Evolutionary conservation across 1,284 basidiomycete species (phyloP).

Genomic region (Vanrija sp.): DNA sequence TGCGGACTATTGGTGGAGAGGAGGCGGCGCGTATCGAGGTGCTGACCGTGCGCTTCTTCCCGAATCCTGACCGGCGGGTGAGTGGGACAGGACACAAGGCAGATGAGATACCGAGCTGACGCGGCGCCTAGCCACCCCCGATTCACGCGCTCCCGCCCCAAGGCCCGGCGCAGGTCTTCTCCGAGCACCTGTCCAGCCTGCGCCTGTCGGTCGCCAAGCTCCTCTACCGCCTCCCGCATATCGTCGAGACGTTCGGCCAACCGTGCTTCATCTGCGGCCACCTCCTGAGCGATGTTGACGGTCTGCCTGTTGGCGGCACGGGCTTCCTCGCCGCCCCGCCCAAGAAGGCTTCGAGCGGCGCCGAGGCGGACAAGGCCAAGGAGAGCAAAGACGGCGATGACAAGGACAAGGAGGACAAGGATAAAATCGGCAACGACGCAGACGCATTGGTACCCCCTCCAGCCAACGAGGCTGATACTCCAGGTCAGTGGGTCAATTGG

Average conservation of each 20-base stretch:
- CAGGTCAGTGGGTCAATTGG: constrained; percentile 14
- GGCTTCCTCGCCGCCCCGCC: constrained; percentile 4
- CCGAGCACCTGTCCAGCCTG: constrained; percentile 8
- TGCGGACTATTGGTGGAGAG: constrained; percentile 1
- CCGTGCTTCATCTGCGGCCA: constrained; percentile 10
- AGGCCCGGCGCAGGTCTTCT: constrained; percentile 5
- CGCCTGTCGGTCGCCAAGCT: constrained; percentile 7
- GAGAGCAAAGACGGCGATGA: not conserved
- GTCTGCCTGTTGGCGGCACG: constrained; percentile 7
- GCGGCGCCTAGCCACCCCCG: constrained; percentile 8
- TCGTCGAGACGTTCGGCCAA: not conserved
- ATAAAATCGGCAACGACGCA: too few species aligned
- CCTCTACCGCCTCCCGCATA: constrained; percentile 9
- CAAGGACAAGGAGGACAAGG: too few species aligned
- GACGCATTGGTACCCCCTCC: too few species aligned
- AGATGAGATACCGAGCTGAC: too few species aligned
- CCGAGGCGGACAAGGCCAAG: not conserved
- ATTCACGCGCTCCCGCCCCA: constrained; percentile 15
- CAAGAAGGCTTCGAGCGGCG: not conserved
- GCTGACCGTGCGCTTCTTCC: constrained; percentile 8
- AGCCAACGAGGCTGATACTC: not conserved
- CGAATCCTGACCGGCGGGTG: constrained; percentile 3
- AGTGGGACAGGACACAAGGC: too few species aligned
- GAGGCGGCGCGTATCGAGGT: not conserved
- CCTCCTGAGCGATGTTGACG: constrained; percentile 9